Base-by-base conservation (phyloP, 129 eudicot species). In the Arctium minus region DNA sequence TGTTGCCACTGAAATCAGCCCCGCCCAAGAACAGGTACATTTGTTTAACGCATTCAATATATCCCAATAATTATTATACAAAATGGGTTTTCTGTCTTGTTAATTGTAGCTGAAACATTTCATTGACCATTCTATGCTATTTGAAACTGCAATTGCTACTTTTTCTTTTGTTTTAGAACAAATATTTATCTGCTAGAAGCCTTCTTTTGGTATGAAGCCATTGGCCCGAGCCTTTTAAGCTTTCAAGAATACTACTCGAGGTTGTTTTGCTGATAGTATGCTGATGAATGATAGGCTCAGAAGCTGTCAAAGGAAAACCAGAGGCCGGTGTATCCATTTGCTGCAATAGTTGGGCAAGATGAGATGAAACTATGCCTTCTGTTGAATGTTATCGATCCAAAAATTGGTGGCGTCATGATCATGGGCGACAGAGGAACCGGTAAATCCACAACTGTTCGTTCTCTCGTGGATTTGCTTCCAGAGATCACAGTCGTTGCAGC, bases 341-440 rank as follows among this genome's bases (percentile, higher is more conserved):
- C 99, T 78, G 99, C 99, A 78, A 95, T 95, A 87, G 99, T 95
- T 12, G 99, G 99, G 30, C 99, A 95, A 87, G 97, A 93, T 72
- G 99, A 95, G 87, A 95, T 95, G 99, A 95, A 95, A 76, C 87
- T 95, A 0, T 95, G 97, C 88, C 97, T 92, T 84, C 60, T 93
- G 31, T 80, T 95, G 29, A 95, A 95, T 74, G 98, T 95, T 72
- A 92, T 95, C 82, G 98, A 95, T 75, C 98, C 98, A 53, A 95
- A 95, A 87, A 95, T 95, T 18, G 98, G 98, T 65, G 97, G 98
- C 8, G 98, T 95, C 17, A 95, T 95, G 97, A 95, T 95, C 79
- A 95, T 95, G 98, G 98, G 97, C 15, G 98, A 95, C 40, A 85
- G 98, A 73, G 98, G 98, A 65, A 94, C 98, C 0, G 98, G 98